A percentile compares a stretch with the other conserved stretches of the same genome.
These are phyloP conservation scores for Cladosporium sp. DNA, from an alignment of 2,329 filamentous ascomycete species.

Conservation along the genomic window DNA sequence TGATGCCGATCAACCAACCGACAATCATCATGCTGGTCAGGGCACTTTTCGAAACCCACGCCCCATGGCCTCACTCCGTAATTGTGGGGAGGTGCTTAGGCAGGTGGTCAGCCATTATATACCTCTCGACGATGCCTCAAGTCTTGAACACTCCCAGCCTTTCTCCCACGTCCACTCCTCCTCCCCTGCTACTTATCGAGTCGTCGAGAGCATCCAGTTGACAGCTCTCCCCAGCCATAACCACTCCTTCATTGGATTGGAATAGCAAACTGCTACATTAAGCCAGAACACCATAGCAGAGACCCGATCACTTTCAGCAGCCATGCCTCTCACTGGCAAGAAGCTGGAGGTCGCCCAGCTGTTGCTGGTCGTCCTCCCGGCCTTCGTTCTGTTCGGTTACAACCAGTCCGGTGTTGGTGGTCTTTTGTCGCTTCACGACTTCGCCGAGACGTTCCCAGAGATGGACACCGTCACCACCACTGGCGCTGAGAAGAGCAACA, in stretches of 20 bases:
- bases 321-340: constrained; percentile 20
- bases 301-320: not conserved
- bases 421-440: constrained; percentile 38
- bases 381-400: constrained; percentile 50
- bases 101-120: constrained; percentile 12
- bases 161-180: not conserved
- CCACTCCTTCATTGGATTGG: constrained; percentile 11
- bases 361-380: constrained; percentile 35
- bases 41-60: constrained; percentile 13
- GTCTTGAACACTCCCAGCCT: not conserved
- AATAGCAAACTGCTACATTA: not conserved
- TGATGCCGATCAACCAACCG: constrained; percentile 5
- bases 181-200: not conserved
- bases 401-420: constrained; percentile 50
- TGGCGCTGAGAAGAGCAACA: constrained; percentile 40
- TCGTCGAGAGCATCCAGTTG: not conserved
- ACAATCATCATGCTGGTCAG: constrained; percentile 11
- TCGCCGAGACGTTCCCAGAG: constrained; percentile 44
- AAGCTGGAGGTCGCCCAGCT: constrained; percentile 28
- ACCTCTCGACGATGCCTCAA: constrained; percentile 1
- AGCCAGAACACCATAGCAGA: not conserved
- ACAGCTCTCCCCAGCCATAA: not conserved
- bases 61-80: constrained; percentile 14
- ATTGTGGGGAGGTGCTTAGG: constrained; percentile 7
- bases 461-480: constrained; percentile 43